Percentiles rank a stretch among this genome's conserved stretches.
Conservation (phyloP, 352 stramenopile species). For the Globisporangium nodosum region DNA sequence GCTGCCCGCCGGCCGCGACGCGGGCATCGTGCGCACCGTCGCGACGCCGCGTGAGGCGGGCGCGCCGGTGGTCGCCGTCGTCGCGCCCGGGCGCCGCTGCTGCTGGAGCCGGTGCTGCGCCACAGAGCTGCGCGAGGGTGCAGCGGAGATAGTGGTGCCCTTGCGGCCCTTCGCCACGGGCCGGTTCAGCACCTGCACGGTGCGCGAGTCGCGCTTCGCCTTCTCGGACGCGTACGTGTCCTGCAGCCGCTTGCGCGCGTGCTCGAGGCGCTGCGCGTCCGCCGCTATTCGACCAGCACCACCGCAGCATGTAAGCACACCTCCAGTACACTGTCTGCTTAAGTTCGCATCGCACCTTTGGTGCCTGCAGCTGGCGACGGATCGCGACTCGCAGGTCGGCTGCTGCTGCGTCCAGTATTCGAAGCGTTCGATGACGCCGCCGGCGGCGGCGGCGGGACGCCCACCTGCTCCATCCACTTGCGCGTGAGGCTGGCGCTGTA, state of each 20-base stretch:
- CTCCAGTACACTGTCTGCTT: too few species aligned
- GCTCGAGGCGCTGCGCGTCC: constrained; percentile 53
- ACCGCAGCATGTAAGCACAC: neutral
- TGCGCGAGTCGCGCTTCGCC: constrained; percentile 65
- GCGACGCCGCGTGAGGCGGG: constrained; percentile 10
- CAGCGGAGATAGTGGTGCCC: constrained; percentile 59
- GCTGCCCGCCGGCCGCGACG: neutral
- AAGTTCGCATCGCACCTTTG: constrained; percentile 2
- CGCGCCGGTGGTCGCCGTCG: constrained; percentile 17
- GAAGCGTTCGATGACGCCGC: constrained; percentile 1
- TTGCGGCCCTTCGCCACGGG: constrained; percentile 47
- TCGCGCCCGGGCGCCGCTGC: constrained; percentile 20
- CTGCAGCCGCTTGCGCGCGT: constrained; percentile 66
- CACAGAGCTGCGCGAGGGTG: constrained; percentile 48
- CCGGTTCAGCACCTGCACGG: constrained; percentile 61
- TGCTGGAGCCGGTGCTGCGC: constrained; percentile 29
- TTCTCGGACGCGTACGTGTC: constrained; percentile 68
- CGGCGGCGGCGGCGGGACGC: constrained; percentile 21
- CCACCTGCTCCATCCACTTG: constrained; percentile 78
- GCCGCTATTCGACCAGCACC: neutral
- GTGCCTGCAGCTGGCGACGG: constrained; percentile 1
- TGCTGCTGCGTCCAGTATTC: constrained; percentile 5
- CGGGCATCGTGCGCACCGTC: constrained; percentile 5
- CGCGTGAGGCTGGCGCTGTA: constrained; percentile 80
- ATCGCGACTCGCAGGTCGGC: constrained; percentile 1